Conservation (phyloP, 192 early-diverging fungal species). For the Helicostylum pulchrum region DNA sequence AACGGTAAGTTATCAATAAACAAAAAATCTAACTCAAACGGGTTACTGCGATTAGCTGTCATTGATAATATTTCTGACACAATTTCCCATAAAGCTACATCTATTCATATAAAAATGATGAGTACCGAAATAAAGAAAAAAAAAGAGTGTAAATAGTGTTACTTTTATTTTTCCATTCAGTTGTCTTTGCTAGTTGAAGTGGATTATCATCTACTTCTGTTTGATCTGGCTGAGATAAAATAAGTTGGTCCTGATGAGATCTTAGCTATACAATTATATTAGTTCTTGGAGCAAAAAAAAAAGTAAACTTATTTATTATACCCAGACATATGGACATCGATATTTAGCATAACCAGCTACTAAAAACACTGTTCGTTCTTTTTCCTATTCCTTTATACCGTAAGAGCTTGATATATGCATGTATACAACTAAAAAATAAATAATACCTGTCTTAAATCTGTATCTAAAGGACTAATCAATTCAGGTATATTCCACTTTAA, state of each 20-base stretch:
- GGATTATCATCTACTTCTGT: slow-evolving; percentile 8
- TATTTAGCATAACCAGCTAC: slow-evolving; percentile 16
- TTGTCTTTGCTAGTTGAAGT: slow-evolving; percentile 2
- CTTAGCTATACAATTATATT: not conserved
- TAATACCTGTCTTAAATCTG: slow-evolving; percentile 2
- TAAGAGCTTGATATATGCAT: no score
- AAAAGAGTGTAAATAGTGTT: no score
- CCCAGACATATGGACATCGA: slow-evolving; percentile 16
- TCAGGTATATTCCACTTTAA: not conserved
- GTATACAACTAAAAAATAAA: no score
- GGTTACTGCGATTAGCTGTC: not conserved
- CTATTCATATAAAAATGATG: not conserved
- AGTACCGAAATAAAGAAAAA: no score
- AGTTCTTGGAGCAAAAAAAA: not conserved
- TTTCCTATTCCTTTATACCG: not conserved
- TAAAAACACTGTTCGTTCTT: slow-evolving; percentile 9
- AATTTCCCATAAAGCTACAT: slow-evolving; percentile 14
- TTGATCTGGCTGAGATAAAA: slow-evolving; percentile 6
- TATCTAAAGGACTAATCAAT: slow-evolving; percentile 7
- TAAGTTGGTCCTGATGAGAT: slow-evolving; percentile 7
- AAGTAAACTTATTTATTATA: not conserved
- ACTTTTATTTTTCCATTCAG: slow-evolving; percentile 9
- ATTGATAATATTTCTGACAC: slow-evolving; percentile 12
- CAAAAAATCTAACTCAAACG: slow-evolving; percentile 6
- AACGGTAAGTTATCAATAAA: slow-evolving; percentile 6